Evolutionary conservation across 2,329 filamentous ascomycete species (phyloP), one percentile per base, ranked within the genome.

Genomic region (Colletotrichum agaves): DNA sequence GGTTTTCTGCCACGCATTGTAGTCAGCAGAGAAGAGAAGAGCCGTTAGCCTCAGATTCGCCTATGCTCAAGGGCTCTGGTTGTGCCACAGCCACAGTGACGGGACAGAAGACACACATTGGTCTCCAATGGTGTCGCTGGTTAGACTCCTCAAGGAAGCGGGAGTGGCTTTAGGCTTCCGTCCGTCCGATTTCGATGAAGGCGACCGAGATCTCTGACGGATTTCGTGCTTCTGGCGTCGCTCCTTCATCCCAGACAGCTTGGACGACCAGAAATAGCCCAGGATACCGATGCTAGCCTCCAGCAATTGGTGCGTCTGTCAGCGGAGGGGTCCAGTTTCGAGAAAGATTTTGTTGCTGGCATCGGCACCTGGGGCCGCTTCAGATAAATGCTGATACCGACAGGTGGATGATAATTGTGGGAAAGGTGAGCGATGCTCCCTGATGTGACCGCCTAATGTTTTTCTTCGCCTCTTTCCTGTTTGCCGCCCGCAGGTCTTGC

Each of bases 201-300:
- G 65, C 93, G 86, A 7, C 86, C 80, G 97, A 81, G 21, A 96
- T 94, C 56, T 6, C 91, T 90, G 6, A 96, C 83, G 1, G 89
- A 83, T 2, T 83, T 80, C 43, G 87, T 83, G 44, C 89, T 84
- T 37, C 39, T 39, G 44, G n/a, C 15, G 37, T 50, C 21, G 31
- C 53, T 57, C 23, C 23, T 49, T 39, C 47, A 15, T 60, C 27
- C 46, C 35, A 17, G 52, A 43, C 27, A 27, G 49, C 15, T 44
- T 50, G 50, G 50, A 50, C 59, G 33, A 33, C 64, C 64, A 58
- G 60, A 64, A 67, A 63, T 59, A 53, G 52, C 21, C 31, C 63
- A 19, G 52, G 52, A 21, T 52, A 58, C 39, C 33, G 60, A 39
- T 47, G 60, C 8, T 52, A 27, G 58, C 35, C 49, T 39, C 33